Percentiles rank a stretch among this genome's conserved stretches.
phyloP scores from a whole-genome alignment of 768 basidiomycete genomes.

The Tulasnella sp. region DNA sequence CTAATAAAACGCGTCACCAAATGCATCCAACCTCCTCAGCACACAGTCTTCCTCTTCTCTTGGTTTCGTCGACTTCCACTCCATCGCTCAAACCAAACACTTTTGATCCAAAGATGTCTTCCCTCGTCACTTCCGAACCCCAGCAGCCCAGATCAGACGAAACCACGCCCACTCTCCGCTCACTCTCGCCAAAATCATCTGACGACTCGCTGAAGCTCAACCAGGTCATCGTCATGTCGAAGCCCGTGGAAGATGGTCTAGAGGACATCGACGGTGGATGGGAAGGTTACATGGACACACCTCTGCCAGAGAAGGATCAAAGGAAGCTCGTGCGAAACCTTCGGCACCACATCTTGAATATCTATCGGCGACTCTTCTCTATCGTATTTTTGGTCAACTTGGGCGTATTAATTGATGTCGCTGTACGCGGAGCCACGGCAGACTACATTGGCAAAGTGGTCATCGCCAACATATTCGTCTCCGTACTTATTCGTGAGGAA shows the following conservation, averaged over 20 bases:
- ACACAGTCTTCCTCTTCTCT: no score
- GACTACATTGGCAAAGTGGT: constrained; percentile 28
- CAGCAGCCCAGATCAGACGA: background rate
- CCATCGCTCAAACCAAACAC: no score
- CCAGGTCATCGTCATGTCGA: background rate
- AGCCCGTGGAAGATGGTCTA: constrained; percentile 23
- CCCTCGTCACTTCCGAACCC: background rate
- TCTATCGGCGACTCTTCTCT: constrained; percentile 56
- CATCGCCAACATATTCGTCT: constrained; percentile 27
- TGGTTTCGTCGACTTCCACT: no score
- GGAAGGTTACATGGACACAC: constrained; percentile 53
- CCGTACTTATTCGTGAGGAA: constrained; percentile 28
- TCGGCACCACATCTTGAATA: constrained; percentile 53
- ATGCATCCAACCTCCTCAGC: no score
- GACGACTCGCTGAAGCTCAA: background rate
- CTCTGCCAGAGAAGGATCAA: constrained; percentile 48
- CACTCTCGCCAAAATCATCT: constrained; percentile 11
- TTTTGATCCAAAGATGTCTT: background rate
- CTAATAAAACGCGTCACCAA: no score
- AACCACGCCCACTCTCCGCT: constrained; percentile 17
- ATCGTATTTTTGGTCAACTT: constrained; percentile 53
- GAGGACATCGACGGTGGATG: constrained; percentile 37
- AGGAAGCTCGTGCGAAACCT: constrained; percentile 43
- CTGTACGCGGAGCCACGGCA: constrained; percentile 16
- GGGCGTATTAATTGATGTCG: constrained; percentile 44